phyloP scores from a whole-genome alignment of 257 asterid genomes.

The Perilla frutescens region DNA sequence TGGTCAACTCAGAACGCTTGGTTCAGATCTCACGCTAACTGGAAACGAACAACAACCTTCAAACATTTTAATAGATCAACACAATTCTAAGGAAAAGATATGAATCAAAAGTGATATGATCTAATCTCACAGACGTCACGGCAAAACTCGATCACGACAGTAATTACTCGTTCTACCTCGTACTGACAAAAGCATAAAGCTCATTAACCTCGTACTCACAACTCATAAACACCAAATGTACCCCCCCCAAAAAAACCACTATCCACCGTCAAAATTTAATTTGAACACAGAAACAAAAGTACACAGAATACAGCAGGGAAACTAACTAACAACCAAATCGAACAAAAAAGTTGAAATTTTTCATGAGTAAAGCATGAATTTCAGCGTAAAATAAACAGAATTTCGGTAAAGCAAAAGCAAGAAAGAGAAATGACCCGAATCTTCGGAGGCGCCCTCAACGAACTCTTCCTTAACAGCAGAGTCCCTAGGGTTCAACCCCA shows the following conservation, averaged over 20 bases:
- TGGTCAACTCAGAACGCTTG: conserved; percentile 17
- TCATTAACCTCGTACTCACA: conserved; percentile 6
- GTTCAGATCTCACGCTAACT: conserved; percentile 24
- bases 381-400: conserved; percentile 16
- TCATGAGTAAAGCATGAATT: conserved; percentile 22
- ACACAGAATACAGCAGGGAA: neutral
- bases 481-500: conserved; percentile 64
- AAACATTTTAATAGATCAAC: conserved; percentile 13
- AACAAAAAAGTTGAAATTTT: neutral
- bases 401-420: conserved; percentile 7
- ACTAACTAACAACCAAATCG: conserved; percentile 20
- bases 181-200: conserved; percentile 13
- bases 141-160: conserved; percentile 11
- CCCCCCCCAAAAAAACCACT: neutral
- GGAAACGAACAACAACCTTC: conserved; percentile 16
- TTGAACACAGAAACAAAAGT: conserved; percentile 12
- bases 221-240: neutral
- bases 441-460: conserved; percentile 53
- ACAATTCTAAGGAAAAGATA: conserved; percentile 20
- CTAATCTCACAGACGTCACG: conserved; percentile 13
- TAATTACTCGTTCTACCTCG: neutral
- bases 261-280: conserved; percentile 17
- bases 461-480: conserved; percentile 62
- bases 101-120: neutral
- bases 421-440: conserved; percentile 54